Base-by-base conservation (phyloP, 1,284 basidiomycete genomes). In the Tilletia walkeri region DNA sequence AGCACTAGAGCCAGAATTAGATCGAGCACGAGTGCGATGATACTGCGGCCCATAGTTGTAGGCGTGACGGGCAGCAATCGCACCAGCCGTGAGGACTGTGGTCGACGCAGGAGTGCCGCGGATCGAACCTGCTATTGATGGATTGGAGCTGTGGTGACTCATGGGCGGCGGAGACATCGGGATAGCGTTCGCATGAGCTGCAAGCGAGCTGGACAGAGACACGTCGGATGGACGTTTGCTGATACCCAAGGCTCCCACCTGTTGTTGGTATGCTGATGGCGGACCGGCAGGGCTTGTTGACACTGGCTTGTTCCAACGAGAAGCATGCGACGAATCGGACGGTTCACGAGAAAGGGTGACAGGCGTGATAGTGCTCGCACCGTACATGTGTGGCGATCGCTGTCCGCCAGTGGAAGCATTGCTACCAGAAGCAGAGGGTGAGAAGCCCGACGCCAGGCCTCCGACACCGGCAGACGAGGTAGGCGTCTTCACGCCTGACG, bases 11-110 rank as follows among this genome's bases (percentile, higher is more conserved):
- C 59, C 59, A 3, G 59, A 63, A 20, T 63, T 63, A 4, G 59
- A 63, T 7, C 59, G 30, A n/a, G 36, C 59, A 20, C 59, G 59
- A 14, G 30, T 63, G 30, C 59, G 59, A 39, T 63, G 59, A 18
- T 53, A 53, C 50, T 53, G 50, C 16, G 74, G 73, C 2, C 76
- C 77, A 45, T 79, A 80, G 68, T 80, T 79, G 70, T 71, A 30
- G 38, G 71, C 75, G 2, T 75, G 76, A n/a, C 79, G 72, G 39
- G 79, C 79, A 24, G 73, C 73, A 34, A 74, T 74, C 7, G 72
- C 72, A 24, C 73, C 74, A 20, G 73, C 73, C 12, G 72, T 72
- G 14, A 74, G 59, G n/a, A 68, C 67, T n/a, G 48, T 59, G 16
- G 67, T 66, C 24, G 69, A 56, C 18, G 66, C 49, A 38, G 63